Percentiles rank a stretch among this genome's conserved stretches.
phyloP scores from a whole-genome alignment of 2,329 filamentous ascomycete genomes.

The Aureobasidium sp. region DNA sequence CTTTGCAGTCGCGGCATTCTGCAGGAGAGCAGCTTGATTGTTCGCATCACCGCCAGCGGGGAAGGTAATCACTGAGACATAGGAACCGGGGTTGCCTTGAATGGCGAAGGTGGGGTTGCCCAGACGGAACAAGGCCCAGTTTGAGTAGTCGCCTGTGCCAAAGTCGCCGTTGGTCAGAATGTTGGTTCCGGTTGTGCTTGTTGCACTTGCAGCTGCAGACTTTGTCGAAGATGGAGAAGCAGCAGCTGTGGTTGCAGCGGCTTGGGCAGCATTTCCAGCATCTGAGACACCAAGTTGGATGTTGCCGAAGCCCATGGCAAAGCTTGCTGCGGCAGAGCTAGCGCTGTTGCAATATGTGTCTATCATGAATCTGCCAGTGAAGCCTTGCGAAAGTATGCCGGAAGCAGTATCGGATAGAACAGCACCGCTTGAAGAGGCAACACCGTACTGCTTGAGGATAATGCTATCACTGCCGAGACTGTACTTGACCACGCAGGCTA shows the following conservation, averaged over 20 bases:
- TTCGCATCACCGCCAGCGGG: conserved; percentile 16
- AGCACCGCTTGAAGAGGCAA: conserved; percentile 1
- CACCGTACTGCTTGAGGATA: conserved; percentile 19
- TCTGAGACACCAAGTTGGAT: conserved; percentile 9
- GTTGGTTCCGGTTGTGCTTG: background rate
- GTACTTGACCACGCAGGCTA: conserved; percentile 18
- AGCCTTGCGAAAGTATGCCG: background rate
- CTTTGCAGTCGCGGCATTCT: background rate
- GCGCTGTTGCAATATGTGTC: conserved; percentile 20
- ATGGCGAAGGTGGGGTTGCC: conserved; percentile 5
- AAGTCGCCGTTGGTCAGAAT: conserved; percentile 18
- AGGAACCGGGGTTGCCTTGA: conserved; percentile 4
- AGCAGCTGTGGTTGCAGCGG: background rate
- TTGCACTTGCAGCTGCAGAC: background rate
- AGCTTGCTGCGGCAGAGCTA: conserved; percentile 8
- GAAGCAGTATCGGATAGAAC: conserved; percentile 10
- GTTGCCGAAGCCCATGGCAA: conserved; percentile 18
- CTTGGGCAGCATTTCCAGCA: background rate
- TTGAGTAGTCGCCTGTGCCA: background rate
- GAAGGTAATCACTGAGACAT: conserved; percentile 9
- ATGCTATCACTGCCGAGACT: conserved; percentile 14
- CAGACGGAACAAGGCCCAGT: conserved; percentile 13
- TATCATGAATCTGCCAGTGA: conserved; percentile 14
- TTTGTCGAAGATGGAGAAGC: background rate
- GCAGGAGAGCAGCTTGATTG: conserved; percentile 11